phyloP scores from a whole-genome alignment of 2,329 filamentous ascomycete genomes.

The Sclerotinia nivalis region DNA sequence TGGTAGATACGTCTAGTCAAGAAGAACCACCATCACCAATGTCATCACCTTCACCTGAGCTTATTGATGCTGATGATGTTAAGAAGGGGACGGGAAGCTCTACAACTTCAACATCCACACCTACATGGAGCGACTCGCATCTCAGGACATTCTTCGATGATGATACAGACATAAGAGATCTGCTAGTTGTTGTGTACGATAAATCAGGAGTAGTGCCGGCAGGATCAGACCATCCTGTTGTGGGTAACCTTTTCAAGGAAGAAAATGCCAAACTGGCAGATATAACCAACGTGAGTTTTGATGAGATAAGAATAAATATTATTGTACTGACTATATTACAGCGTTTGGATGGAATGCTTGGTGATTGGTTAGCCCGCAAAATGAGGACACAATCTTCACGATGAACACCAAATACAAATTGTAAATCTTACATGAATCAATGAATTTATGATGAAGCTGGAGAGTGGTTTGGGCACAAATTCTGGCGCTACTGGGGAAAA shows the following conservation, averaged over 20 bases:
- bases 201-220: conserved; percentile 80
- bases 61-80: conserved; percentile 51
- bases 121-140: conserved; percentile 81
- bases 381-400: conserved; percentile 49
- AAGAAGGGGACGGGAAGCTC: conserved; percentile 49
- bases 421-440: conserved; percentile 38
- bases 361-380: conserved; percentile 75
- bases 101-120: conserved; percentile 55
- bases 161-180: conserved; percentile 81
- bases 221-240: conserved; percentile 81
- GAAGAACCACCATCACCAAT: conserved; percentile 63
- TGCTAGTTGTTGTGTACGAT: conserved; percentile 89
- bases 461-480: conserved; percentile 26
- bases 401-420: conserved; percentile 25
- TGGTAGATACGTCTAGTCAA: conserved; percentile 70
- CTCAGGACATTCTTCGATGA: conserved; percentile 90
- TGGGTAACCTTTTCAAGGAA: conserved; percentile 77
- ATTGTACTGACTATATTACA: conserved; percentile 41
- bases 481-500: conserved; percentile 28
- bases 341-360: conserved; percentile 85
- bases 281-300: conserved; percentile 69
- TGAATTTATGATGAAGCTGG: conserved; percentile 36
- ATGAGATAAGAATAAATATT: background rate
- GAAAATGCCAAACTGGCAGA: conserved; percentile 84
- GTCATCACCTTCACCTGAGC: conserved; percentile 65